phyloP scores from a whole-genome alignment of 2,329 filamentous ascomycete genomes.

The Lachnellula occidentalis region DNA sequence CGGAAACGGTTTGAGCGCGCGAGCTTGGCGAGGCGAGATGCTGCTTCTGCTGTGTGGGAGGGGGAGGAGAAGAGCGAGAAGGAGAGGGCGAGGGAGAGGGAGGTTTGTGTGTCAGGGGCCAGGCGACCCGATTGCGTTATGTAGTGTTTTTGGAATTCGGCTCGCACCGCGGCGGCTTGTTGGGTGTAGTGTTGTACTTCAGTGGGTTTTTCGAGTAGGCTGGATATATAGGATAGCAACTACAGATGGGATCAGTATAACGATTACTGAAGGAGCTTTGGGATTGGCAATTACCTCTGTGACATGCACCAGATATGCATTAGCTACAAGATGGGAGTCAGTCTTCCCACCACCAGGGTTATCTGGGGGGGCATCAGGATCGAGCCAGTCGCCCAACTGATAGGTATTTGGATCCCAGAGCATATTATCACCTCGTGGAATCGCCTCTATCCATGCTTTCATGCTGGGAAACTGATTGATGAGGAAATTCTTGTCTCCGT shows the following conservation, averaged over 20 bases:
- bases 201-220: conserved; percentile 23
- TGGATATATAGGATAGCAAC: conserved; percentile 34
- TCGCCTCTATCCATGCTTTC: conserved; percentile 37
- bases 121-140: conserved; percentile 21
- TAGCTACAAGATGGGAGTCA: conserved; percentile 37
- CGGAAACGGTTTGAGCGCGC: conserved; percentile 17
- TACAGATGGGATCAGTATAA: conserved; percentile 3
- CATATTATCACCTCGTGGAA: conserved; percentile 31
- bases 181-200: conserved; percentile 23
- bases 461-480: conserved; percentile 37
- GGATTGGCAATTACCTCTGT: conserved; percentile 19
- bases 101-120: conserved; percentile 27
- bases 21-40: conserved; percentile 17
- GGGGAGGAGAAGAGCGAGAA: conserved; percentile 19
- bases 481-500: conserved; percentile 35
- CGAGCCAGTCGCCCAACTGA: conserved; percentile 45
- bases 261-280: neutral
- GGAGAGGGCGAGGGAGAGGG: conserved; percentile 23
- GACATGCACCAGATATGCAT: conserved; percentile 43
- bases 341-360: conserved; percentile 37
- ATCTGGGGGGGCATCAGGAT: conserved; percentile 40
- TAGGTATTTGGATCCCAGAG: conserved; percentile 36
- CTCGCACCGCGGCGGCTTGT: conserved; percentile 19
- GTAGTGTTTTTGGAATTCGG: conserved; percentile 28
- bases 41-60: conserved; percentile 6